Base-by-base conservation (phyloP, 2,329 filamentous ascomycete species). In the Endothia cerciana region DNA sequence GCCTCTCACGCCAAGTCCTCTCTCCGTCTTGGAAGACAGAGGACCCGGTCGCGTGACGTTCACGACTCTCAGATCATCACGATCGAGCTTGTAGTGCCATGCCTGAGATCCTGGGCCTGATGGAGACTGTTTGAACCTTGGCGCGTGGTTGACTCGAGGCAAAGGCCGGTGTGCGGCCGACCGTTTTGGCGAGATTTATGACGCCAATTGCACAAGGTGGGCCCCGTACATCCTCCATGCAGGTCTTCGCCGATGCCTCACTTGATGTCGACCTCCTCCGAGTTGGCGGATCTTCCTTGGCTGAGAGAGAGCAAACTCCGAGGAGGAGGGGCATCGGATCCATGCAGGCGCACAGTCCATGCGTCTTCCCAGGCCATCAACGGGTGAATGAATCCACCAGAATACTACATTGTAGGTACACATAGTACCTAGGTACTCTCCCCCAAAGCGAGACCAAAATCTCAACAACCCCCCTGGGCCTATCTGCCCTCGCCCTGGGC, bases 141-240 rank as follows among this genome's bases (percentile, higher is more conserved):
- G 47, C 30, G 51, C 8, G 17, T 36, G n/a, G 19, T 15, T 36
- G 28, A 55, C 51, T 55, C 51, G 30, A 19, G 51, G 51, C 51
- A 15, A 41, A 41, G 36, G 22, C 55, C 55, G 55, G 33, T 36
- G 13, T 58, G 36, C 33, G 28, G 36, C 55, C 55, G 55, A 22
- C 55, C 28, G 33, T 41, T 58, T 58, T 38, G 36, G 55, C 55
- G 55, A 58, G 30, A 25, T n/a, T 40, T 58, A 15, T 58, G 55
- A 58, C 55, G 55, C 55, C 55, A n/a, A 38, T 17, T 41, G 10
- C 28, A 5, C 55, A 15, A 40, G 33, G 36, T 41, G 6, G 30
- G 30, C 28, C 17, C 51, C 10, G 7, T 17, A 8, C 28, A 6
- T 28, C 28, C 49, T 28, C 28, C 49, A 33, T 33, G 49, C 45